A percentile compares a stretch with the other conserved stretches of the same genome.
Conservation (phyloP, 495 filamentous ascomycete genomes). For the Cercophora sp. region DNA sequence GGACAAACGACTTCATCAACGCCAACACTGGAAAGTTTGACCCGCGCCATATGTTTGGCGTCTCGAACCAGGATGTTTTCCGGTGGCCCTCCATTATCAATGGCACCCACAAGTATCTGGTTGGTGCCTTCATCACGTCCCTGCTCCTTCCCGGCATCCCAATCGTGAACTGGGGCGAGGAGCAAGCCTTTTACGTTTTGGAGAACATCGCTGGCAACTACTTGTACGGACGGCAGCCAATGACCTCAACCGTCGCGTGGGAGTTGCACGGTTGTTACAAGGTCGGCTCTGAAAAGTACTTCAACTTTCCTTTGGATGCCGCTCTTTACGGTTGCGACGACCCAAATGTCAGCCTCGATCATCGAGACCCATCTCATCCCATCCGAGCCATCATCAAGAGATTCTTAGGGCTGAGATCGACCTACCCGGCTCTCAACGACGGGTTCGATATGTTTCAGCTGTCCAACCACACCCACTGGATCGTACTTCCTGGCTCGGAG, state of each 20-base stretch:
- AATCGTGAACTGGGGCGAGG: constrained; percentile 63
- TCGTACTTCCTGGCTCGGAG: constrained; percentile 54
- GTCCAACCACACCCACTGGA: constrained; percentile 55
- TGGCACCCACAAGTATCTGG: constrained; percentile 56
- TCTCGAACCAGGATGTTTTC: constrained; percentile 70
- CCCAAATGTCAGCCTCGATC: constrained; percentile 60
- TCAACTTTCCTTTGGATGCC: constrained; percentile 30
- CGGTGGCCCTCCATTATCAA: constrained; percentile 63
- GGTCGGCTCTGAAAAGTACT: constrained; percentile 54
- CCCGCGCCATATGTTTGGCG: constrained; percentile 66
- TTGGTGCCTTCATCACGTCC: constrained; percentile 62
- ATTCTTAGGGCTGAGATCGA: constrained; percentile 59
- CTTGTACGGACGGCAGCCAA: constrained; percentile 63
- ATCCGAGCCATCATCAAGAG: constrained; percentile 57
- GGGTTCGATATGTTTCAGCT: constrained; percentile 56
- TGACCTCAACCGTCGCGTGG: constrained; percentile 64
- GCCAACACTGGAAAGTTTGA: constrained; percentile 65
- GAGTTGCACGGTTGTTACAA: constrained; percentile 65
- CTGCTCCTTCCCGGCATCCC: constrained; percentile 65
- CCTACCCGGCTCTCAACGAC: constrained; percentile 60
- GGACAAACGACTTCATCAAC: constrained; percentile 62
- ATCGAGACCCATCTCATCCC: constrained; percentile 46
- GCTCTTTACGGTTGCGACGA: constrained; percentile 63
- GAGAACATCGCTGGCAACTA: constrained; percentile 67
- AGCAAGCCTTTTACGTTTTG: constrained; percentile 64